Conservation (phyloP, 2,329 filamentous ascomycete genomes). For the Exophiala mesophila region DNA sequence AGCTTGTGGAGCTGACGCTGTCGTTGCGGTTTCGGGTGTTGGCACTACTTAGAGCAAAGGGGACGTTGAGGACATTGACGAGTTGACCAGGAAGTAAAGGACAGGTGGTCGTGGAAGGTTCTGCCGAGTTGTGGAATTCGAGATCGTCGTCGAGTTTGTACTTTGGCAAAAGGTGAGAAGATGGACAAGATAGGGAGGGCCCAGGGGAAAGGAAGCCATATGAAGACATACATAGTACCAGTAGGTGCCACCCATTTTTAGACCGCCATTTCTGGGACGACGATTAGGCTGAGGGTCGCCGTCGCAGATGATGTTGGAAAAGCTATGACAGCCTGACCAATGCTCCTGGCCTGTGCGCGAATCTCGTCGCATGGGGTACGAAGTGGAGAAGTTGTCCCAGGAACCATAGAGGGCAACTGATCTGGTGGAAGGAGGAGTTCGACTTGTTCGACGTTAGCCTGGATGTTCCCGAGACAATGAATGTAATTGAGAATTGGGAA, state of each 20-base stretch:
- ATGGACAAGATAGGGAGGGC: background rate
- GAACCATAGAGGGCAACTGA: conserved; percentile 81
- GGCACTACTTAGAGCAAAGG: conserved; percentile 54
- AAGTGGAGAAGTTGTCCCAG: conserved; percentile 86
- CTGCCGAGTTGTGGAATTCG: conserved; percentile 68
- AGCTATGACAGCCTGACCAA: conserved; percentile 84
- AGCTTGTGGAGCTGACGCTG: conserved; percentile 57
- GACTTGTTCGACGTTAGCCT: conserved; percentile 27
- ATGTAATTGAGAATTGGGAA: background rate
- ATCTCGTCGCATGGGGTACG: conserved; percentile 79
- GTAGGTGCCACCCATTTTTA: conserved; percentile 90
- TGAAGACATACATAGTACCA: conserved; percentile 78
- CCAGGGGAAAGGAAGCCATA: too few relatives aligned
- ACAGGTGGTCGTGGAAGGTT: conserved; percentile 72
- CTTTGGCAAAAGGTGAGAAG: conserved; percentile 41
- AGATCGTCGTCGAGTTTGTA: conserved; percentile 76
- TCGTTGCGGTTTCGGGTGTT: conserved; percentile 53
- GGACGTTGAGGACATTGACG: conserved; percentile 79
- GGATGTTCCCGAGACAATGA: conserved; percentile 2
- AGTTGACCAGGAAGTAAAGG: conserved; percentile 83
- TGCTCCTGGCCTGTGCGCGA: conserved; percentile 65
- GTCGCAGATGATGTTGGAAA: conserved; percentile 79
- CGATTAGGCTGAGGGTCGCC: conserved; percentile 57
- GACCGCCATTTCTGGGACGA: conserved; percentile 60
- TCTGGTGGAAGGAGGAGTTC: conserved; percentile 37